Conservation (phyloP, 148 eudicot genomes). For the Cornus kousa region DNA sequence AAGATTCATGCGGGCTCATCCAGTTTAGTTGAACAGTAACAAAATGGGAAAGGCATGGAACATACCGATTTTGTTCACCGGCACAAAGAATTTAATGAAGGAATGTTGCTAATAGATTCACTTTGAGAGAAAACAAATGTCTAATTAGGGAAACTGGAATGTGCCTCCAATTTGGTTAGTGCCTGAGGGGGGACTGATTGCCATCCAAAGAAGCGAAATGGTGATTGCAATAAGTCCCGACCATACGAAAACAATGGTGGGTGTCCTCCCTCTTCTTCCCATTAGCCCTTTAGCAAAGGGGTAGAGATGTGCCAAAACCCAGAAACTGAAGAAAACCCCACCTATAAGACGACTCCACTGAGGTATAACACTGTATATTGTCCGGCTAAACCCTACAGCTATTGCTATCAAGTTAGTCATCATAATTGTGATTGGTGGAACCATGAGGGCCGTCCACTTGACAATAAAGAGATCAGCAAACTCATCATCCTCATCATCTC, state of each 20-base stretch:
- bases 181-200: conserved; percentile 74
- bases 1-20: neutral
- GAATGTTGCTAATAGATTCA: neutral
- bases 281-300: conserved; percentile 91
- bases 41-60: neutral
- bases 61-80: neutral
- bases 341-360: conserved; percentile 89
- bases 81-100: neutral
- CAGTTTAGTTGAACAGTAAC: neutral
- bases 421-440: conserved; percentile 82
- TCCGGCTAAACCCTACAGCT: conserved; percentile 83
- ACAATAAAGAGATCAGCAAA: conserved; percentile 82
- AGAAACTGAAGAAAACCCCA: conserved; percentile 92
- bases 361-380: conserved; percentile 77
- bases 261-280: conserved; percentile 93
- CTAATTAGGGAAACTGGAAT: conserved; percentile 73
- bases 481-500: conserved; percentile 79
- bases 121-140: neutral
- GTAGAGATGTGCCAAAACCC: conserved; percentile 90
- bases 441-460: conserved; percentile 88
- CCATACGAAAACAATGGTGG: conserved; percentile 89
- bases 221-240: conserved; percentile 84
- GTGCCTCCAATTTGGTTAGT: conserved; percentile 78
- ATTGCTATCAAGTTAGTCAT: conserved; percentile 78
- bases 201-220: conserved; percentile 89